These are phyloP conservation scores for Hemileia vastatrix DNA, from an alignment of 1,284 basidiomycete species.

Conservation along the genomic window DNA sequence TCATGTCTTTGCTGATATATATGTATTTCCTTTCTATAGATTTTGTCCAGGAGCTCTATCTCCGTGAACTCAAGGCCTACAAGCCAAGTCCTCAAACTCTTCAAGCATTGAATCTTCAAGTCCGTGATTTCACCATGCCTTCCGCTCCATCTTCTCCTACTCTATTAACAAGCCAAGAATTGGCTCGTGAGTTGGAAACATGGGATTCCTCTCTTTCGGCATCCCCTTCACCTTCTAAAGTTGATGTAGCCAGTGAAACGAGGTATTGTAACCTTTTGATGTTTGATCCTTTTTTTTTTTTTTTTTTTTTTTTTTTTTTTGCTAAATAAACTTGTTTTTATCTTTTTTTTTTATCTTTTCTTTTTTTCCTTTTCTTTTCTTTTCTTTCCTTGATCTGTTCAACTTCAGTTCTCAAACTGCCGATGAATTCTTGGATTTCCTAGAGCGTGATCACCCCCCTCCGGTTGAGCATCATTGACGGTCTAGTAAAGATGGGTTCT, in stretches of 20 bases:
- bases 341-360: not conserved
- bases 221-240: conserved; percentile 1
- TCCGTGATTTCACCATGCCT: conserved; percentile 47
- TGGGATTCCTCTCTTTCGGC: conserved; percentile 27
- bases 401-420: conserved; percentile 14
- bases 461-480: conserved; percentile 8
- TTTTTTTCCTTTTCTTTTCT: not conserved
- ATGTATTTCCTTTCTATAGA: conserved; percentile 55
- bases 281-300: not conserved
- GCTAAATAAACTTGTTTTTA: not conserved
- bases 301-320: not conserved
- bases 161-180: conserved; percentile 43
- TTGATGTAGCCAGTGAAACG: not conserved
- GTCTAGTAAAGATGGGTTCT: too few relatives aligned
- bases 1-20: too few relatives aligned
- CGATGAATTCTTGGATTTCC: conserved; percentile 17
- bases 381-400: not conserved
- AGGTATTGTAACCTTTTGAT: not conserved
- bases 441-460: conserved; percentile 20
- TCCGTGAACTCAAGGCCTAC: conserved; percentile 81
- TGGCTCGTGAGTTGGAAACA: conserved; percentile 46
- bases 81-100: conserved; percentile 51
- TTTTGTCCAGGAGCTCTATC: conserved; percentile 81
- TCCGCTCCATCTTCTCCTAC: conserved; percentile 45
- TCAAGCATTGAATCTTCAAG: conserved; percentile 35